Conservation (phyloP, 2,329 filamentous ascomycete species). For the Fusarium sp. region DNA sequence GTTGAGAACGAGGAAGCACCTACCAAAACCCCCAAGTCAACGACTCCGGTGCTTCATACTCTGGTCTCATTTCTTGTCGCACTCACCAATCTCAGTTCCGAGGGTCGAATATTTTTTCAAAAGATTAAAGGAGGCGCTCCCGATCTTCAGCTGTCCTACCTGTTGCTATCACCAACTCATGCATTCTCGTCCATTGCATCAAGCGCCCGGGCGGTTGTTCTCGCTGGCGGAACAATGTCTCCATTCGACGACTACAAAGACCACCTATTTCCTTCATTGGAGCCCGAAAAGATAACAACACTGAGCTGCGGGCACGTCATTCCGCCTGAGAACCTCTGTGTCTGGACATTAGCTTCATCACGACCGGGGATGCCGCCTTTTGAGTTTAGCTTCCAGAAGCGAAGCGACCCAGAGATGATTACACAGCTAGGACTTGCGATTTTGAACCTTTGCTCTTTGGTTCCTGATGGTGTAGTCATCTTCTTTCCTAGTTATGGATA, state of each 20-base stretch:
- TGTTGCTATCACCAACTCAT: conserved; percentile 90
- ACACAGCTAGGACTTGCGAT: conserved; percentile 80
- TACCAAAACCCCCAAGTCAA: conserved; percentile 41
- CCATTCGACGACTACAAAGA: conserved; percentile 91
- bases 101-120: conserved; percentile 75
- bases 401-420: conserved; percentile 77
- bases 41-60: conserved; percentile 65
- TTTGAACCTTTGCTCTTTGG: conserved; percentile 75
- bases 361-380: conserved; percentile 65
- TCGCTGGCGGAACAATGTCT: conserved; percentile 98
- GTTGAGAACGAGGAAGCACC: conserved; percentile 61
- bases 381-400: conserved; percentile 88
- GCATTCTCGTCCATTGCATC: conserved; percentile 91
- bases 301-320: conserved; percentile 97
- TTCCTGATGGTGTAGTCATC: conserved; percentile 90
- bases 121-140: conserved; percentile 52
- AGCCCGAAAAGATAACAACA: conserved; percentile 74
- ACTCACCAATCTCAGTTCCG: conserved; percentile 85
- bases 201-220: conserved; percentile 85
- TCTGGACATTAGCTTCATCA: conserved; percentile 72
- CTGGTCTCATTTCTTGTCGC: conserved; percentile 77
- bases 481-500: conserved; percentile 98
- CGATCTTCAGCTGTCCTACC: conserved; percentile 79
- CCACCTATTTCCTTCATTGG: conserved; percentile 84
- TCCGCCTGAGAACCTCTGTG: conserved; percentile 82